Evolutionary conservation across 441 rosid genomes (phyloP).

Genomic region (Erodium trifolium): DNA sequence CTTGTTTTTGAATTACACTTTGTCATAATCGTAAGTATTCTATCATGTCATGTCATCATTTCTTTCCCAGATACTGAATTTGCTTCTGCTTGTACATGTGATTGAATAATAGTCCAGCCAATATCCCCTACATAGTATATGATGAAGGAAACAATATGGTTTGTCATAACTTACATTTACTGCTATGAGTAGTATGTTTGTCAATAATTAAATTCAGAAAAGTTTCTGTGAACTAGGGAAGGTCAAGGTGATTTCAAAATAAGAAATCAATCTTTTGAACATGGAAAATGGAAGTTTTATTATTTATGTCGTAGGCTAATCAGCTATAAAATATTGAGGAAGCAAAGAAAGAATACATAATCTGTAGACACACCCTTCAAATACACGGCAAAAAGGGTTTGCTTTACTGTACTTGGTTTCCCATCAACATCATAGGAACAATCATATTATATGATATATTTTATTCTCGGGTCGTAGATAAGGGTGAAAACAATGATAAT

Average conservation of each 20-base stretch:
- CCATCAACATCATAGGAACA: not conserved
- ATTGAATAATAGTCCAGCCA: too few species aligned
- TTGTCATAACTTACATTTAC: too few species aligned
- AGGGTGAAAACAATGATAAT: not conserved
- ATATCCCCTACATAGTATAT: too few species aligned
- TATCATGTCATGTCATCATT: too few species aligned
- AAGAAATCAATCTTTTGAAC: not conserved
- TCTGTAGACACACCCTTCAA: not conserved
- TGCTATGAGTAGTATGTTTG: too few species aligned
- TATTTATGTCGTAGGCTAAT: not conserved
- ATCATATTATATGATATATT: not conserved
- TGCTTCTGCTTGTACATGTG: too few species aligned
- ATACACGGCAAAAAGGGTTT: not conserved
- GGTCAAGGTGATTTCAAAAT: not conserved
- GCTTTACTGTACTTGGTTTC: not conserved
- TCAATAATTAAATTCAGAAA: too few species aligned
- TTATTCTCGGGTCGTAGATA: not conserved
- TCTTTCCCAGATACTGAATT: too few species aligned
- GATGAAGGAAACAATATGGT: too few species aligned
- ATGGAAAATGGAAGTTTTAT: not conserved
- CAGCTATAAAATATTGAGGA: not conserved
- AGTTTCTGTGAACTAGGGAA: too few species aligned
- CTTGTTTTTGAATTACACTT: too few species aligned
- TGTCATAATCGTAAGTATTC: too few species aligned
- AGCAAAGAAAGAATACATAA: not conserved